A percentile compares a stretch with the other conserved stretches of the same genome.
These are phyloP conservation scores for Carpinus fangiana DNA, from an alignment of 306 rosid genomes.

Conservation along the genomic window DNA sequence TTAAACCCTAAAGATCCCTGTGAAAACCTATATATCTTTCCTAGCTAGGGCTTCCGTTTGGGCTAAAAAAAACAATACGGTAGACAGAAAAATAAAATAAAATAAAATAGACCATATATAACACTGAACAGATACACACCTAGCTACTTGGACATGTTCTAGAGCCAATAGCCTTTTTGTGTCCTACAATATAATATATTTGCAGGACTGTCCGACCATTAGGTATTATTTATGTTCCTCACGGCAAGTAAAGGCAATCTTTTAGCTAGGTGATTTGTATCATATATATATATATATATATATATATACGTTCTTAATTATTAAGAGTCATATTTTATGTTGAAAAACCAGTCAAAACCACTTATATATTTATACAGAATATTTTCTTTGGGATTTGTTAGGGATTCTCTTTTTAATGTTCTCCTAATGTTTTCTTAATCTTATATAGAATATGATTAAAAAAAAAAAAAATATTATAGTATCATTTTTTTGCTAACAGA, in stretches of 20 bases:
- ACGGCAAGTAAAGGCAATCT: neutral
- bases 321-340: neutral
- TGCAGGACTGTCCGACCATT: slow-evolving; percentile 5
- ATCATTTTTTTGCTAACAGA: no score
- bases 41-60: slow-evolving; percentile 9
- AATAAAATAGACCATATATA: neutral
- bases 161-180: slow-evolving; percentile 34
- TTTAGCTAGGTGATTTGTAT: neutral
- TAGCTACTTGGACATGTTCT: slow-evolving; percentile 31
- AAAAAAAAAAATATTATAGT: no score
- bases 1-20: slow-evolving; percentile 32
- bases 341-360: neutral
- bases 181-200: slow-evolving; percentile 25
- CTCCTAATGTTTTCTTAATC: no score
- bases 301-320: neutral
- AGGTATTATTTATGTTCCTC: neutral
- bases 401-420: no score
- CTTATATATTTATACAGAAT: neutral
- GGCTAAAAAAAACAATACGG: slow-evolving; percentile 9
- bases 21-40: neutral
- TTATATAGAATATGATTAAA: no score
- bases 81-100: neutral
- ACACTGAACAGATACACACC: slow-evolving; percentile 30
- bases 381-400: no score
- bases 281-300: neutral